Evolutionary conservation across 164 flowering plant species (phyloP).

Genomic region (Aristolochia californica): DNA sequence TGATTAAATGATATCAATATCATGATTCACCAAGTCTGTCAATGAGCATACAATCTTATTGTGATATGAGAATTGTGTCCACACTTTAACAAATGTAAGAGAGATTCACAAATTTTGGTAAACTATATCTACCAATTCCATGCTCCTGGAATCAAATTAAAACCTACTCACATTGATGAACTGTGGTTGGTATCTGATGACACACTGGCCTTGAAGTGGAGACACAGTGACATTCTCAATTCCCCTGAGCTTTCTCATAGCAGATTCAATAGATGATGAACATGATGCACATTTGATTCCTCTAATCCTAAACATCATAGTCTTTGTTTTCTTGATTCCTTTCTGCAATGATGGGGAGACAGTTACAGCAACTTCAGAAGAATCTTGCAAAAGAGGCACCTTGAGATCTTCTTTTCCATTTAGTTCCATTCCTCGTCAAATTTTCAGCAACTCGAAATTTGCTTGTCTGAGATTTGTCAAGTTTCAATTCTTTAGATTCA

Average conservation of each 20-base stretch:
- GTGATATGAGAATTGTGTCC: neutral
- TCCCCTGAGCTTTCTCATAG: constrained; percentile 40
- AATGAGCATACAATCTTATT: neutral
- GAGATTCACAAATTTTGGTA: neutral
- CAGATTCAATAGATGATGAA: constrained; percentile 57
- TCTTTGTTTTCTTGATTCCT: constrained; percentile 23
- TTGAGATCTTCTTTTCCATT: constrained; percentile 45
- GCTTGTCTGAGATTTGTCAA: no score
- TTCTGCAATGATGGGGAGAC: constrained; percentile 11
- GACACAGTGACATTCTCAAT: constrained; percentile 51
- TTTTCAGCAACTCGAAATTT: no score
- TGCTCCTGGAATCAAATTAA: neutral
- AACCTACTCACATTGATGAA: constrained; percentile 42
- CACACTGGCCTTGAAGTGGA: constrained; percentile 70
- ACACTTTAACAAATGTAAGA: neutral
- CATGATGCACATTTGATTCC: constrained; percentile 72
- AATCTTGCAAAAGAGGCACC: constrained; percentile 43
- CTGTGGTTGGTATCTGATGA: constrained; percentile 44
- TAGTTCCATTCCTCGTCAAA: constrained; percentile 21
- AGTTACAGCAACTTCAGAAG: constrained; percentile 22
- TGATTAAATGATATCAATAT: neutral
- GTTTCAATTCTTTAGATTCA: no score
- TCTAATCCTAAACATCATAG: constrained; percentile 36
- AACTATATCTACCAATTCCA: neutral
- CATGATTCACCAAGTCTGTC: neutral